Conservation (phyloP, 108 stramenopile genomes). For the Conticribra weissflogii region DNA sequence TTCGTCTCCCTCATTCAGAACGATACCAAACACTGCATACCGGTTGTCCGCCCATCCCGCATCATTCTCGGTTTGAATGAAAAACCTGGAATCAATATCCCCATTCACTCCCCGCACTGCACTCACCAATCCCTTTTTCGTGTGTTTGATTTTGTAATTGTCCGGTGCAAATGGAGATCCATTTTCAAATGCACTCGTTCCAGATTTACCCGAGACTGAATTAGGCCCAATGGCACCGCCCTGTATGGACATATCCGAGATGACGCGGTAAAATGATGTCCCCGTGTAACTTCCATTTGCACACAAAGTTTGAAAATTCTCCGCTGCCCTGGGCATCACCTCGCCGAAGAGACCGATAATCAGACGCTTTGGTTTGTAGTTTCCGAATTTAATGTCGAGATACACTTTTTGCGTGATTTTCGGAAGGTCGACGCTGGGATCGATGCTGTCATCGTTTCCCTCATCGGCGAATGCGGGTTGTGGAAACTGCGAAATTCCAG, state of each 20-base stretch:
- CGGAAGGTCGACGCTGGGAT: slow-evolving; percentile 54
- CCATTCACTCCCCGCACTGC: slow-evolving; percentile 52
- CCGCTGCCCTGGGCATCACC: slow-evolving; percentile 57
- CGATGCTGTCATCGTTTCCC: slow-evolving; percentile 31
- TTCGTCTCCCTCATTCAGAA: slow-evolving; percentile 44
- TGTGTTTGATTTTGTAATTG: slow-evolving; percentile 66
- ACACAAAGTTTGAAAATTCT: slow-evolving; percentile 65
- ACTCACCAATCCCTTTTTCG: slow-evolving; percentile 58
- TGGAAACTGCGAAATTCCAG: neutral
- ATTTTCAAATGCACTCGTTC: slow-evolving; percentile 37
- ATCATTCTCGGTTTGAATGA: slow-evolving; percentile 62
- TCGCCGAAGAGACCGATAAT: slow-evolving; percentile 72
- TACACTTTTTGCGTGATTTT: slow-evolving; percentile 65
- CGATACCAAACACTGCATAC: slow-evolving; percentile 77
- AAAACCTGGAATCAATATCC: slow-evolving; percentile 70
- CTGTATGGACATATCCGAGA: slow-evolving; percentile 67
- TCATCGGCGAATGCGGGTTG: slow-evolving; percentile 9
- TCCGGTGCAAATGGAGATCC: slow-evolving; percentile 66
- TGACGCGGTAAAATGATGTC: slow-evolving; percentile 59
- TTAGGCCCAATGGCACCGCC: slow-evolving; percentile 67
- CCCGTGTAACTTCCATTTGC: slow-evolving; percentile 55
- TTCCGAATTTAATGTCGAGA: slow-evolving; percentile 57
- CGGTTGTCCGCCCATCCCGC: slow-evolving; percentile 81
- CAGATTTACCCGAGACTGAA: slow-evolving; percentile 48
- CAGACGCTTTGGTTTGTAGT: slow-evolving; percentile 42